Evolutionary conservation across 495 filamentous ascomycete species (phyloP).

Genomic region (Hyaloscypha hepaticicola): DNA sequence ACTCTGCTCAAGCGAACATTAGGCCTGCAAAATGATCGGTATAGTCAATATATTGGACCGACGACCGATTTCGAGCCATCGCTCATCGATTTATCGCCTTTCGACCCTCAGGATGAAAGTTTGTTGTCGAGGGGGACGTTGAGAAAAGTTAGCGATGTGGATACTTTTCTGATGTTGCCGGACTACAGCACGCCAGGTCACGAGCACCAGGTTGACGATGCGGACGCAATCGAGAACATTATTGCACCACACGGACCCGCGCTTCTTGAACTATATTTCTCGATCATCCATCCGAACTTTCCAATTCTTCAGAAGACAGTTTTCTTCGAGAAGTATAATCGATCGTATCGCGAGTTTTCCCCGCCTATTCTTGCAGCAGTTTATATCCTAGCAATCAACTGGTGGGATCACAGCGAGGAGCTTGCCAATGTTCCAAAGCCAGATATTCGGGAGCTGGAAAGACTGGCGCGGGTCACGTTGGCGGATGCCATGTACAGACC

Average conservation of each 20-base stretch:
- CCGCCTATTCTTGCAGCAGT: slow-evolving; percentile 84
- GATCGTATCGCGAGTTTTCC: slow-evolving; percentile 73
- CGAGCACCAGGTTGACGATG: slow-evolving; percentile 60
- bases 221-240: slow-evolving; percentile 78
- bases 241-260: slow-evolving; percentile 79
- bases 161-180: slow-evolving; percentile 80
- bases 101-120: slow-evolving; percentile 72
- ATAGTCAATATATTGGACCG: slow-evolving; percentile 63
- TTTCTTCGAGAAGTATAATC: slow-evolving; percentile 81
- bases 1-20: slow-evolving; percentile 63
- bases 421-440: slow-evolving; percentile 65
- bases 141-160: slow-evolving; percentile 75
- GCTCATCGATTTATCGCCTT: slow-evolving; percentile 67
- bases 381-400: slow-evolving; percentile 88
- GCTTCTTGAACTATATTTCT: slow-evolving; percentile 84
- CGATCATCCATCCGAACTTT: slow-evolving; percentile 83
- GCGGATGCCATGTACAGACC: slow-evolving; percentile 77
- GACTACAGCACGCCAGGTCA: slow-evolving; percentile 62
- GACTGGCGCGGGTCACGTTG: slow-evolving; percentile 69
- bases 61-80: slow-evolving; percentile 73
- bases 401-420: slow-evolving; percentile 73
- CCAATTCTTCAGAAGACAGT: slow-evolving; percentile 86
- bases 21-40: slow-evolving; percentile 60
- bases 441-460: slow-evolving; percentile 73
- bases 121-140: slow-evolving; percentile 65